Conservation (phyloP, 2,329 filamentous ascomycete species). For the Penicillium sp. region DNA sequence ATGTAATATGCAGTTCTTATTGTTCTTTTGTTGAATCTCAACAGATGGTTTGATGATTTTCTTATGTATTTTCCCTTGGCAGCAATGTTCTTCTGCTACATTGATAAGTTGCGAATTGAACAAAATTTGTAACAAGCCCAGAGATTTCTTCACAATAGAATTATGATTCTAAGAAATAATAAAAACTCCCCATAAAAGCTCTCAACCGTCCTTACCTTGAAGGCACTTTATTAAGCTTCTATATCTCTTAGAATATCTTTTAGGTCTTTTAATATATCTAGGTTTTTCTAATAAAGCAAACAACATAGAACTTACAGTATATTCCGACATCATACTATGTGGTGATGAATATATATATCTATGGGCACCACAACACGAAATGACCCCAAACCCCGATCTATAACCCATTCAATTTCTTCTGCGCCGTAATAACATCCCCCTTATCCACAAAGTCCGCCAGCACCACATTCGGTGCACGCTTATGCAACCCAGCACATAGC, state of each 20-base stretch:
- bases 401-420: slow-evolving; percentile 42
- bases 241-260: background rate
- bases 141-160: background rate
- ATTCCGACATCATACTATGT: too few species aligned
- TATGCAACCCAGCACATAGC: slow-evolving; percentile 40
- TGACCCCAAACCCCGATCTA: slow-evolving; percentile 1
- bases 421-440: slow-evolving; percentile 44
- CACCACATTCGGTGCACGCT: slow-evolving; percentile 43
- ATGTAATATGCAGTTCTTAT: background rate
- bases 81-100: background rate
- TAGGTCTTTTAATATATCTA: background rate
- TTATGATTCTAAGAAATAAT: background rate
- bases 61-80: background rate
- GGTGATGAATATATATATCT: background rate
- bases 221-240: background rate
- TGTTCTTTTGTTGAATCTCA: background rate
- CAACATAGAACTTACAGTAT: background rate
- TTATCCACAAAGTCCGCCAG: slow-evolving; percentile 48
- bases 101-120: background rate
- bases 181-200: background rate
- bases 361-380: background rate
- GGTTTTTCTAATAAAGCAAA: background rate
- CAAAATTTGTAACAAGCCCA: background rate
- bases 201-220: background rate
- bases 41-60: background rate